Evolutionary conservation across 1,284 basidiomycete species (phyloP), one percentile per base, ranked within the genome.

Genomic region (Bjerkandera adusta): DNA sequence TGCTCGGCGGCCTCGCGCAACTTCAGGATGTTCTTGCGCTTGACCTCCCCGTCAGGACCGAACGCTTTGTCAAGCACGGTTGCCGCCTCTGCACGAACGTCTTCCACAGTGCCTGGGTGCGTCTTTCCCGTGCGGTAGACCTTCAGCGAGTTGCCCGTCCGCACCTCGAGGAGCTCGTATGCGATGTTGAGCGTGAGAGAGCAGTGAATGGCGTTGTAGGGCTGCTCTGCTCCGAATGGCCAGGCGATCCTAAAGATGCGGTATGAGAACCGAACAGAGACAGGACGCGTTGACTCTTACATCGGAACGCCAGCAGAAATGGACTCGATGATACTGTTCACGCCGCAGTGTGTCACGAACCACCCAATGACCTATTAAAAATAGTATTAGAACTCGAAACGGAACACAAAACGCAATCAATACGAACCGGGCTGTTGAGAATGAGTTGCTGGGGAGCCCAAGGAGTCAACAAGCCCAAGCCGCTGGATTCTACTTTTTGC

Each of bases 151-250:
- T 58, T 60, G 5, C 57, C 60, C 10, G 21, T 56, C 15, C 62
- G 57, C 10, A 57, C 56, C 43, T 64, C 60, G 38, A 61, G 36
- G 5, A 64, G 52, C 54, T 64, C 61, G 47, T 63, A 63, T 8
- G 52, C 61, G 36, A 57, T 41, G 15, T 55, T 44, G 40, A 58
- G 53, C 18, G 48, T 56, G 20, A 50, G 49, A 20, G 53, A 40
- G 15, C 59, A 45, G 24, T 55, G 50, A 3, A 56, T 43, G 11
- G 58, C 55, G 47, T 61, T 63, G 3, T 48, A 26, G 10, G 61
- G 55, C 44, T 61, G 58, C 45, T 60, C 58, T 20, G 49, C 55
- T 7, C 48, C 39, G 48, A 55, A 59, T 3, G 58, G 58, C 60
- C 58, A 62, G 52, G 53, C 57, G 34, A 62, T 62, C 51, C 60